Base-by-base conservation (phyloP, 2,329 filamentous ascomycete genomes). In the Paecilomyces sp. region DNA sequence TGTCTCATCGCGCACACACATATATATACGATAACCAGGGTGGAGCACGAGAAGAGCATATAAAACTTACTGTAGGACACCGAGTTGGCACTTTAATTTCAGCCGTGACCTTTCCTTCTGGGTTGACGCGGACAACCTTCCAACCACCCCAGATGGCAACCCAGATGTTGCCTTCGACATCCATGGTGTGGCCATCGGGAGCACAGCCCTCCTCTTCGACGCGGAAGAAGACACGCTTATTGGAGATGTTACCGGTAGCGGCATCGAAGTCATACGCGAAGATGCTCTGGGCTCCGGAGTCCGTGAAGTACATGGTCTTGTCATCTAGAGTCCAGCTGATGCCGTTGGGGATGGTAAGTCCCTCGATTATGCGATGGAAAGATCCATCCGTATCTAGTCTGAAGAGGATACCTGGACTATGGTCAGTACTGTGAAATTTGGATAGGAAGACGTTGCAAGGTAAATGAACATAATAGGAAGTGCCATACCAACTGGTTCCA, bases 81-180 rank as follows among this genome's bases (percentile, higher is more conserved):
- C 82, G 82, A 12, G 92, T 95, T 3, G 92, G 91, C 64, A 95
- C 78, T 58, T 79, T 81, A 63, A 97, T 81, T 76, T 91, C 84
- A 6, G 90, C 91, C 4, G 92, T 80, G 31, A 96, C 76, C 67
- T 86, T 78, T 2, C 91, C 91, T 56, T 82, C 74, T 3, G 86
- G 84, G 55, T 83, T 85, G 68, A 96, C 88, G 72, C 89, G 85
- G 64, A 96, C 77, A 25, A 96, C 90, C 61, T 85, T 84, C 61
- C 84, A 80, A 63, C 88, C 89, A 58, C 91, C 91, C 70, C 91
- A 94, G n/a, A 94, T 81, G 7, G 91, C 90, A 62, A 89, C 87
- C 92, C 93, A 97, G 68, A 96, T 82, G 77, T 89, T 88, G n/a
- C 91, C 92, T 58, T 95, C 85, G 52, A 82, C 83, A 70, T 97